A percentile compares a stretch with the other conserved stretches of the same genome.
Conservation (phyloP, 176 grass and related monocot genomes). For the Phyllostachys edulis region DNA sequence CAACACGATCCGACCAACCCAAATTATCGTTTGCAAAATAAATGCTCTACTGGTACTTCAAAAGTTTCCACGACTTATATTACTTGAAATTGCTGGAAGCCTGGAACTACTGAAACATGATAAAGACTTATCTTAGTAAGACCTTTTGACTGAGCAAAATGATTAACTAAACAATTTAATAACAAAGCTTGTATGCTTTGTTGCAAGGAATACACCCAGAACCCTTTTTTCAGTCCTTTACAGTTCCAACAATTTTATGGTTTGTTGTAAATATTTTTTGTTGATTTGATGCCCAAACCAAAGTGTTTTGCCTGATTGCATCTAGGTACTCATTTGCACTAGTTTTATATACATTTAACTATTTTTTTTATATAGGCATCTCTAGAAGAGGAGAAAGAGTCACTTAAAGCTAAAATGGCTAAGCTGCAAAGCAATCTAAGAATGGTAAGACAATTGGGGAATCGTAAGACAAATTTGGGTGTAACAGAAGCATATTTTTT, state of each 20-base stretch:
- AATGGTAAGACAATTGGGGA: slow-evolving; percentile 57
- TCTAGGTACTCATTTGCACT: neutral
- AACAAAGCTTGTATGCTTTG: neutral
- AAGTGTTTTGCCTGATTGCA: neutral
- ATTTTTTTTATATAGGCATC: slow-evolving; percentile 52
- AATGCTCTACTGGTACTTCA: neutral
- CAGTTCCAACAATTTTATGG: neutral
- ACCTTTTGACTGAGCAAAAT: neutral
- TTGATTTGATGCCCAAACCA: neutral
- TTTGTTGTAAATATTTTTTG: neutral
- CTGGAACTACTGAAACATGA: neutral
- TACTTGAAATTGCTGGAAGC: neutral
- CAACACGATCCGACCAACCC: neutral
- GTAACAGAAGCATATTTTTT: neutral
- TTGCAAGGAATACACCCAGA: neutral
- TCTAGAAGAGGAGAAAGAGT: slow-evolving; percentile 76
- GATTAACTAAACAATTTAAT: neutral
- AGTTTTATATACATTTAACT: neutral
- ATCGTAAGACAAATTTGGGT: slow-evolving; percentile 38
- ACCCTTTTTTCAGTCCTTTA: neutral
- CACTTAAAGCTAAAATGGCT: slow-evolving; percentile 72
- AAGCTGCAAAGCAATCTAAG: slow-evolving; percentile 94
- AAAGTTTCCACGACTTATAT: neutral
- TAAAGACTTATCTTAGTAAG: neutral
- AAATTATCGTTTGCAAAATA: neutral